These are phyloP conservation scores for Moniliophthora roreri DNA, from an alignment of 1,284 basidiomycete species.

Conservation along the genomic window DNA sequence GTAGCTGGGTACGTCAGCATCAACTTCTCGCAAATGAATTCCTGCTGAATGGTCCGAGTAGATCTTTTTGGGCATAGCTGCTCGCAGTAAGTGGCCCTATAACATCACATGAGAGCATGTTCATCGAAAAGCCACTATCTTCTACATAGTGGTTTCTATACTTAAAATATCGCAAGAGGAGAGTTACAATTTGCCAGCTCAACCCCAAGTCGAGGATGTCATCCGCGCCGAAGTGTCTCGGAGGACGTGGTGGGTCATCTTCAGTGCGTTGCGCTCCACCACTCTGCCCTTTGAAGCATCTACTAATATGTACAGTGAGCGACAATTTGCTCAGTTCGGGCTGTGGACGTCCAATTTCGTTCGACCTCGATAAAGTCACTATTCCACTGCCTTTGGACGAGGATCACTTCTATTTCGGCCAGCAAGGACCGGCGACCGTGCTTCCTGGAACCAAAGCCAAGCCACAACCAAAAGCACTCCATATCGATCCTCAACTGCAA, in stretches of 20 bases:
- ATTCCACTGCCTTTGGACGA: conserved; percentile 19
- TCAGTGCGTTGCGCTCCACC: conserved; percentile 12
- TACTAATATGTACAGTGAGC: conserved; percentile 4
- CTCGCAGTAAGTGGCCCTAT: conserved; percentile 11
- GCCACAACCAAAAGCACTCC: conserved; percentile 10
- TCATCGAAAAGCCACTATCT: neutral
- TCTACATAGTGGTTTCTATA: conserved; percentile 14
- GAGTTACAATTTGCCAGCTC: conserved; percentile 10
- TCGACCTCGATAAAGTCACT: conserved; percentile 16
- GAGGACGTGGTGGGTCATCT: conserved; percentile 19
- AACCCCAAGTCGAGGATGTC: conserved; percentile 14
- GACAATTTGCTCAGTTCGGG: conserved; percentile 17
- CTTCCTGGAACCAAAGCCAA: conserved; percentile 13
- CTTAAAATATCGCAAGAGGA: conserved; percentile 17
- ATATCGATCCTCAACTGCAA: conserved; percentile 17
- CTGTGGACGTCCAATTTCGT: conserved; percentile 16
- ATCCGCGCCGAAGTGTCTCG: conserved; percentile 17
- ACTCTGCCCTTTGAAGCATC: neutral
- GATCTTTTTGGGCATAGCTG: conserved; percentile 17
- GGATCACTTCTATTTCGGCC: conserved; percentile 18
- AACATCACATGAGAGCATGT: neutral
- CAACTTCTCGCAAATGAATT: neutral
- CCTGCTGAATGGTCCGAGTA: neutral
- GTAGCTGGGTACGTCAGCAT: conserved; percentile 14
- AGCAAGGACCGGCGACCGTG: conserved; percentile 16